Conservation (phyloP, 73 alveolate species). For the Paramecium sexaurelia region DNA sequence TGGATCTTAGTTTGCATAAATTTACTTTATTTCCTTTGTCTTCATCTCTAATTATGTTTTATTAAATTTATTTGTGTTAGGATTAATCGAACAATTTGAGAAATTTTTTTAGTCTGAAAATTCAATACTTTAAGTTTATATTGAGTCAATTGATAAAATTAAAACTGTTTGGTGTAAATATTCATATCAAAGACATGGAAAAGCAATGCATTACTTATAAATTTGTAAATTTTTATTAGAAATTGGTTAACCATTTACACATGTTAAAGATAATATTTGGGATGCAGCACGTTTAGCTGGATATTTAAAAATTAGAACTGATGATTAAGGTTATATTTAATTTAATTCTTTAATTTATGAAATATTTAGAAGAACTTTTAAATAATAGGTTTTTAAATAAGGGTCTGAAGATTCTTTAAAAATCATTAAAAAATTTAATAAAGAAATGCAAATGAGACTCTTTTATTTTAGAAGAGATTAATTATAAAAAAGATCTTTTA, state of each 20-base stretch:
- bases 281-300: constrained; percentile 37
- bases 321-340: constrained; percentile 33
- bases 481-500: background rate
- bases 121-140: constrained; percentile 14
- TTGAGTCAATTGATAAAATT: constrained; percentile 28
- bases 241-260: constrained; percentile 21
- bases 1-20: constrained; percentile 6
- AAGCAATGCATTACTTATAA: background rate
- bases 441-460: constrained; percentile 13
- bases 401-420: background rate
- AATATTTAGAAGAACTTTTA: constrained; percentile 19
- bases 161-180: constrained; percentile 52
- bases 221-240: background rate
- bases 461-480: background rate
- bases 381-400: background rate
- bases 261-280: background rate
- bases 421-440: constrained; percentile 5
- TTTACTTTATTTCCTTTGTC: constrained; percentile 30
- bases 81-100: constrained; percentile 55
- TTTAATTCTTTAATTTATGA: constrained; percentile 33
- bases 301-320: constrained; percentile 1
- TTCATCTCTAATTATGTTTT: constrained; percentile 7
- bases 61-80: constrained; percentile 45
- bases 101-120: constrained; percentile 5
- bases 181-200: background rate